These are phyloP conservation scores for Chrysochromulina parva DNA, from an alignment of 78 protist species.

Conservation along the genomic window DNA sequence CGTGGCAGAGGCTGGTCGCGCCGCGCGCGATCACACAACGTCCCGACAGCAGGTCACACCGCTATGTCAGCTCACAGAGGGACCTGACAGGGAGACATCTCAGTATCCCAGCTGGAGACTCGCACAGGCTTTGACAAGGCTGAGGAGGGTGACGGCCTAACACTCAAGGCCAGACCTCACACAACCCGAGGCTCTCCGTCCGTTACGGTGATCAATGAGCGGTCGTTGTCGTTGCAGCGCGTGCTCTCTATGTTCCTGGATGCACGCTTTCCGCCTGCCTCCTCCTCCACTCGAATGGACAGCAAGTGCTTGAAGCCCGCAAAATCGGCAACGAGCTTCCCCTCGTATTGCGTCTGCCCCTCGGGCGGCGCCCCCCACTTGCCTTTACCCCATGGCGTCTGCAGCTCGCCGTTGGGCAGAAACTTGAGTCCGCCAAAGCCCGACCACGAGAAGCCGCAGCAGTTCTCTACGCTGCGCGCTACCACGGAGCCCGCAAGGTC, in stretches of 20 bases:
- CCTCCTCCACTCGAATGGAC: not conserved
- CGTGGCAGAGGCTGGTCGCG: too few relatives aligned
- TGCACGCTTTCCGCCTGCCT: too few relatives aligned
- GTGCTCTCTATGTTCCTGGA: not conserved
- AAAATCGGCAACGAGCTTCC: not conserved
- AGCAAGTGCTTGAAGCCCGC: not conserved
- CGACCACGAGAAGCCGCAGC: not conserved
- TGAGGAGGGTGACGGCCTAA: too few relatives aligned
- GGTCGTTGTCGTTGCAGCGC: constrained; percentile 4
- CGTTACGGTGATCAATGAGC: too few relatives aligned
- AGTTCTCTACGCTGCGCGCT: not conserved
- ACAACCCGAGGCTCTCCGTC: too few relatives aligned
- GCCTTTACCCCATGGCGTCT: not conserved
- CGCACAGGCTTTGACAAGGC: too few relatives aligned
- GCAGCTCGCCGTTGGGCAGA: not conserved
- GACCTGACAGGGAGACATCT: too few relatives aligned
- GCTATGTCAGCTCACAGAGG: too few relatives aligned
- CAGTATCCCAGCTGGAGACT: too few relatives aligned
- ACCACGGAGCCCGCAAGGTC: not conserved
- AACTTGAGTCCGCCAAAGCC: constrained; percentile 9
- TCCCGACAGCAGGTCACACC: too few relatives aligned
- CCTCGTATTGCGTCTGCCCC: not conserved
- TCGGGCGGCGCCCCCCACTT: constrained; percentile 14
- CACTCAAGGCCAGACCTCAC: too few relatives aligned
- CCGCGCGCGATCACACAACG: too few relatives aligned